A percentile compares a stretch with the other conserved stretches of the same genome.
phyloP scores from a whole-genome alignment of 148 eudicot species.

The Polygonum maritimum region DNA sequence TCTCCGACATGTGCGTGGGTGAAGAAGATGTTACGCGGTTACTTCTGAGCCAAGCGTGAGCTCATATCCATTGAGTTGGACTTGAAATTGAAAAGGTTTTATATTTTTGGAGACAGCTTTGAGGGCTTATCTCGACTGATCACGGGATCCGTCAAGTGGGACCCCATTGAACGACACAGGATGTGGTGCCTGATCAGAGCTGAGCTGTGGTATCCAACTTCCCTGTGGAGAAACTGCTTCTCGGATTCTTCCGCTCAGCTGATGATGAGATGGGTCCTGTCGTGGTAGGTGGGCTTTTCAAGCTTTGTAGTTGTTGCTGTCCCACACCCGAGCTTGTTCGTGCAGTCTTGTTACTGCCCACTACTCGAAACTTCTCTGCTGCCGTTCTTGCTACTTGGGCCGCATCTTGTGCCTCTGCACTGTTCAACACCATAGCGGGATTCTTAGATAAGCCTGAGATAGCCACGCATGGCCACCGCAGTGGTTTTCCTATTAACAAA shows the following conservation, averaged over 20 bases:
- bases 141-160: constrained; percentile 24
- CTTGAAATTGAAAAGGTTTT: constrained; percentile 22
- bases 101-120: constrained; percentile 29
- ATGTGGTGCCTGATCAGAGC: constrained; percentile 29
- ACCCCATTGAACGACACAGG: constrained; percentile 19
- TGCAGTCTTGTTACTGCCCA: constrained; percentile 29
- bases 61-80: constrained; percentile 24
- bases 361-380: neutral
- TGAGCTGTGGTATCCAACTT: constrained; percentile 26
- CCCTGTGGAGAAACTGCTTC: constrained; percentile 27
- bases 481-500: constrained; percentile 11
- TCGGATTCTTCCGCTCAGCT: constrained; percentile 21
- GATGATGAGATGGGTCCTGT: constrained; percentile 20
- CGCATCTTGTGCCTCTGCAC: too few relatives aligned
- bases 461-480: neutral
- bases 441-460: neutral
- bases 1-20: constrained; percentile 24
- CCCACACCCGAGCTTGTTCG: constrained; percentile 36
- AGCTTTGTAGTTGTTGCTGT: constrained; percentile 19
- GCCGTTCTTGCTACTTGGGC: too few relatives aligned
- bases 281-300: constrained; percentile 21
- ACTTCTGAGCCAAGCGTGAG: constrained; percentile 25
- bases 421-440: too few relatives aligned
- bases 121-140: constrained; percentile 16
- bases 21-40: constrained; percentile 22